Evolutionary conservation across 2,329 filamentous ascomycete genomes (phyloP), one percentile per base, ranked within the genome.

Genomic region (Exophiala sp.): DNA sequence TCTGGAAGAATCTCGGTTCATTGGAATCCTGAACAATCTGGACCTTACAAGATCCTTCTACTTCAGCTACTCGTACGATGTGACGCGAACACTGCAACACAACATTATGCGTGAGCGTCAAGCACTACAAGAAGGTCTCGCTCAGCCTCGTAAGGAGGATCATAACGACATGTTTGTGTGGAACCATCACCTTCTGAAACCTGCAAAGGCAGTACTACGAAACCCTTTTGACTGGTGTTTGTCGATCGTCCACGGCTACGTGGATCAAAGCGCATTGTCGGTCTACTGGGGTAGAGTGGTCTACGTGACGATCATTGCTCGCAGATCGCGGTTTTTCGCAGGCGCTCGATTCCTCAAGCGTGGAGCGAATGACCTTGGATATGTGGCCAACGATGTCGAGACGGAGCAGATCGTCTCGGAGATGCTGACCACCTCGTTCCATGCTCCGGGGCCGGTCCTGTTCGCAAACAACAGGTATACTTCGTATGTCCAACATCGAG

Each of bases 341-440:
- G 93, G 93, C 22, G 93, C 93, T 30, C 79, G 93, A 2, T 98
- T 96, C 60, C 70, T 98, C 46, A 98, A 98, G 68, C 83, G 93
- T 50, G 93, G 93, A 24, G 86, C 89, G 41, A 98, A 98, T 63
- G 93, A 98, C 66, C 67, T 90, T 49, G 91, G 93, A 11, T 95
- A 95, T 65, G 93, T 98, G 47, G 94, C 93, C 45, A 98, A 98
- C 64, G 94, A 98, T 68, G 93, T 98, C 19, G 94, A 98, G 69
- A 97, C 93, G 1, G 93, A 98, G 68, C 93, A 98, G 66, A 96
- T 98, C 53, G 90, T 98, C 3, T 93, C 90, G 0, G 93, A 98
- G 65, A 88, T 89, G 61, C 74, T 91, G 43, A 96, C 89, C 0
- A 98, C 93, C 0, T 96, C 93, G 0, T 96, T 98, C 60, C 93